Conservation (phyloP, 345 rosid genomes). For the Luvunga scandens region DNA sequence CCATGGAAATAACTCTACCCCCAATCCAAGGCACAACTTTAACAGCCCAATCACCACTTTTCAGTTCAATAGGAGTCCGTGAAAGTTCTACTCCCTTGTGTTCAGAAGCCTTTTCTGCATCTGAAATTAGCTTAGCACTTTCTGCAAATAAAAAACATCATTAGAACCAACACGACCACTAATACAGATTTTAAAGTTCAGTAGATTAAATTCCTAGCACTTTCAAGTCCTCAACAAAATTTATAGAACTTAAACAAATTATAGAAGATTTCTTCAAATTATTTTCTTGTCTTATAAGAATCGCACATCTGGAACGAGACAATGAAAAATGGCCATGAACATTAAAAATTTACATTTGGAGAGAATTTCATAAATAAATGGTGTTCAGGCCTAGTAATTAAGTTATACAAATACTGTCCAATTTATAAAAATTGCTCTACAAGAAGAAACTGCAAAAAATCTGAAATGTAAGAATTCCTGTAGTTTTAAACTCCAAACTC, state of each 20-base stretch:
- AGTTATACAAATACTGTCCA: not conserved
- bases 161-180: not conserved
- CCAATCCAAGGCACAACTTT: conserved; percentile 93
- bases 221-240: not conserved
- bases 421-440: not conserved
- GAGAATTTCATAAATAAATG: not conserved
- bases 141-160: conserved; percentile 40
- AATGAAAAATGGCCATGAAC: not conserved
- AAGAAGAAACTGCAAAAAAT: not conserved
- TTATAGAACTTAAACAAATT: not conserved
- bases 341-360: not conserved
- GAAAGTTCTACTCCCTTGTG: conserved; percentile 69
- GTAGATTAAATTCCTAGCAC: not conserved
- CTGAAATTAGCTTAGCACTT: conserved; percentile 52
- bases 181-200: not conserved
- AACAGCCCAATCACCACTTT: conserved; percentile 67
- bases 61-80: conserved; percentile 54
- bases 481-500: too few relatives aligned
- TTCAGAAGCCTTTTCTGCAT: conserved; percentile 50
- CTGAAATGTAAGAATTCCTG: not conserved
- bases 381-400: not conserved
- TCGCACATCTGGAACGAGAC: not conserved
- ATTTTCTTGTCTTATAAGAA: not conserved
- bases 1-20: conserved; percentile 90
- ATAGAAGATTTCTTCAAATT: not conserved